Evolutionary conservation across 2,329 filamentous ascomycete genomes (phyloP), one percentile per base, ranked within the genome.

Genomic region (Cryoendolithus antarcticus): DNA sequence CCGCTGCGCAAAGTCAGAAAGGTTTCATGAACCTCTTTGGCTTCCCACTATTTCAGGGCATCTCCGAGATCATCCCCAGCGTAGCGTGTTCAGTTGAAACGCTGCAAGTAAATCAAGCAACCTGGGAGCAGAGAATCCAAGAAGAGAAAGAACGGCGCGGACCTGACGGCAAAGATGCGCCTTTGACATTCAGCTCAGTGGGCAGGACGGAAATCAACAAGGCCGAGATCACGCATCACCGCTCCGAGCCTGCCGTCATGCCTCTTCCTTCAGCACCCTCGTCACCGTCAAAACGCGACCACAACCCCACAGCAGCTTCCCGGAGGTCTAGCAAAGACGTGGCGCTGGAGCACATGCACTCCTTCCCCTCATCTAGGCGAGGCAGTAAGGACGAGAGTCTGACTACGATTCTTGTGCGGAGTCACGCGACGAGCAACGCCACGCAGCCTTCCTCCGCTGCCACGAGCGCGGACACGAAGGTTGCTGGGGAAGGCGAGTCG

Each of bases 21-120:
- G 82, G 85, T 15, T 98, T 98, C 63, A 95, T 96, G 84, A 91
- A 86, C 48, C 75, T 95, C 52, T 96, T 96, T 59, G 91, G 89
- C 10, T 77, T 88, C 35, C 91, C 91, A 1, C 71, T 98, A 0
- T 98, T 98, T 56, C 78, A 86, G 55, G 84, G 82, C 6, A 80
- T 96, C 6, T 78, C 84, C 24, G 83, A 93, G 50, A 74, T 96
- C 28, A 72, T 96, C 54, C 88, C 91, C 2, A 75, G 74, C 13
- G 84, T 96, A 77, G 68, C 71, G 37, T 95, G 93, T 60, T 84
- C 81, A 9, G 80, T 93, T 9, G 75, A 82, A 19, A 86, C 94
- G 60, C 78, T 96, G 19, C 70, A 82, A 36, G 65, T 65, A 41
- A 96, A 96, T 60, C 83, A 81, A 58, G 62, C 64, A 2, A 69